These are phyloP conservation scores for Podila verticillata DNA, from an alignment of 192 early-diverging fungal genomes.

Conservation along the genomic window DNA sequence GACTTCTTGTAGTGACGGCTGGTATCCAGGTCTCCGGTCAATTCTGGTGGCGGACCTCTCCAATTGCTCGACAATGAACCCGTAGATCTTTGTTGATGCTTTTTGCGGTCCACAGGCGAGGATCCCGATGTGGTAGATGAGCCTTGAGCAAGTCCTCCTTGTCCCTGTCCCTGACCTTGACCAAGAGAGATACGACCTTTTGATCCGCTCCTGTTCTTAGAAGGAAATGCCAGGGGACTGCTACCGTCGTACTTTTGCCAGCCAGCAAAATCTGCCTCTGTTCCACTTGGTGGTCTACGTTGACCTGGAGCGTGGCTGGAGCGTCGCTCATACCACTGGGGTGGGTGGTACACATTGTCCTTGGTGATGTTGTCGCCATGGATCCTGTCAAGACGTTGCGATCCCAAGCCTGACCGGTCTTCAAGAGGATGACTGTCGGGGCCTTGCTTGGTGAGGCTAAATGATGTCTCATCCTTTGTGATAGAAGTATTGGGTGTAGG, in stretches of 20 bases:
- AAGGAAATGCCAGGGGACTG: not conserved
- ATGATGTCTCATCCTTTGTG: not conserved
- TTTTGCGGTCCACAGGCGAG: conserved; percentile 16
- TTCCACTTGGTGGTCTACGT: conserved; percentile 17
- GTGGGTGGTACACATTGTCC: conserved; percentile 44
- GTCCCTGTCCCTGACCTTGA: not conserved
- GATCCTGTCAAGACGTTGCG: not conserved
- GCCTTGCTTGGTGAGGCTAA: not conserved
- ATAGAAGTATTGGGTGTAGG: not conserved
- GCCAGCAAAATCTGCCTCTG: conserved; percentile 20
- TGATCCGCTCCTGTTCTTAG: conserved; percentile 12
- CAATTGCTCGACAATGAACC: conserved; percentile 8
- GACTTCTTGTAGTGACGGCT: not conserved
- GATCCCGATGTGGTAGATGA: conserved; percentile 3
- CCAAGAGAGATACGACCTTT: conserved; percentile 11
- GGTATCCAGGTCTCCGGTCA: not conserved
- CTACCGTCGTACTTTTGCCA: conserved; percentile 16
- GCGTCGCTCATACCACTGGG: conserved; percentile 40
- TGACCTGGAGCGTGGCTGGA: not conserved
- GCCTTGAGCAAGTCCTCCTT: not conserved
- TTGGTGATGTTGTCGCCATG: not conserved
- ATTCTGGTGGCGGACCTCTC: not conserved
- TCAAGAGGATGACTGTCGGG: not conserved
- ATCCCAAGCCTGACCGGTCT: not conserved
- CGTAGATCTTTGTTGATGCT: conserved; percentile 1